A percentile compares a stretch with the other conserved stretches of the same genome.
phyloP scores from a whole-genome alignment of 1,284 basidiomycete genomes.

The Thecaphora thlaspeos region DNA sequence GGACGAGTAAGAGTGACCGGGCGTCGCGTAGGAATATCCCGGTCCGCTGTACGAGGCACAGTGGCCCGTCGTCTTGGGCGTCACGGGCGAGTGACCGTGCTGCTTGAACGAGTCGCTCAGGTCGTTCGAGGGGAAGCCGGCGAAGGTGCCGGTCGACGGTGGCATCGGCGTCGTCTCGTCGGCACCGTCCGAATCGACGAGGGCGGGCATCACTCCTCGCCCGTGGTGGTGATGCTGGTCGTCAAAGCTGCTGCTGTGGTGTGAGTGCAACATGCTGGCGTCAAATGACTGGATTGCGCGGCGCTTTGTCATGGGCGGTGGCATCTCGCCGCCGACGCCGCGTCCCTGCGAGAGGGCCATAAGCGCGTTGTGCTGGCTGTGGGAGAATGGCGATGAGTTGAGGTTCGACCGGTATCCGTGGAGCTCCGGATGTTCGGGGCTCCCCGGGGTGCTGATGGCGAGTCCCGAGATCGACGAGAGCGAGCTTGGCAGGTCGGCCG shows the following conservation, averaged over 20 bases:
- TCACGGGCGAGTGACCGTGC: conserved; percentile 18
- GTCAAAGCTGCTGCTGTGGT: conserved; percentile 1
- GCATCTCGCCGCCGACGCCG: conserved; percentile 22
- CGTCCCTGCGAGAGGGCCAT: conserved; percentile 26
- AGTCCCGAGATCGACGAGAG: conserved; percentile 32
- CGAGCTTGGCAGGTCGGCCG: conserved; percentile 24
- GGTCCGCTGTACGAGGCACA: conserved; percentile 27
- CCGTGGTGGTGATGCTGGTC: conserved; percentile 2
- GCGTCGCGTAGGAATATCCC: conserved; percentile 13
- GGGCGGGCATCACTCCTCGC: conserved; percentile 5
- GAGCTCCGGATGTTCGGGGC: conserved; percentile 13
- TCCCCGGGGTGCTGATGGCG: conserved; percentile 26
- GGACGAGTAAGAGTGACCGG: conserved; percentile 32
- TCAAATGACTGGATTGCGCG: conserved; percentile 33
- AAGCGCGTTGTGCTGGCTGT: conserved; percentile 31
- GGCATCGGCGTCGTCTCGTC: conserved; percentile 45
- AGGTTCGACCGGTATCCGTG: conserved; percentile 8
- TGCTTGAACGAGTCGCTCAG: conserved; percentile 29
- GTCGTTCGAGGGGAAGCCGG: conserved; percentile 21
- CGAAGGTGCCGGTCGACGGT: conserved; percentile 25
- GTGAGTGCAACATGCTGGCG: conserved; percentile 22
- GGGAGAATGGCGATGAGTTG: conserved; percentile 8
- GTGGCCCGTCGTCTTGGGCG: conserved; percentile 10
- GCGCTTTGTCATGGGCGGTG: conserved; percentile 21
- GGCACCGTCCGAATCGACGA: conserved; percentile 29